A percentile compares a stretch with the other conserved stretches of the same genome.
Evolutionary conservation across 345 rosid species (phyloP).

Genomic region (Anacardium occidentale): DNA sequence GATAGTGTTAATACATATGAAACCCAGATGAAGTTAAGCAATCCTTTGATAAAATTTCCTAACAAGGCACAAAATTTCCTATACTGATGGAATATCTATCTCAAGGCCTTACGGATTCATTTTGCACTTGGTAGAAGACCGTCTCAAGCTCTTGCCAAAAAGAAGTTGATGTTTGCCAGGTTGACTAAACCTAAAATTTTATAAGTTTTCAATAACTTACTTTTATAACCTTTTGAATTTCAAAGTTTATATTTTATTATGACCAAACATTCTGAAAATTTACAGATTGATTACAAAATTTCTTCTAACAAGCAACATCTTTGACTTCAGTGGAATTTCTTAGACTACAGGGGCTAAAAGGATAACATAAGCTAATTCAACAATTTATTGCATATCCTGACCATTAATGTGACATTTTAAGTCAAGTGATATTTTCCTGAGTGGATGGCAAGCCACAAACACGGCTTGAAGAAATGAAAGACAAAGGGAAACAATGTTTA

Average conservation of each 20-base stretch:
- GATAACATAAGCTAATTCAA: too few species aligned
- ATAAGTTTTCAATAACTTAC: not conserved
- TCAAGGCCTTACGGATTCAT: not conserved
- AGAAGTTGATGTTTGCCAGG: not conserved
- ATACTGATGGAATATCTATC: not conserved
- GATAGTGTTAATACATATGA: not conserved
- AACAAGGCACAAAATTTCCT: not conserved
- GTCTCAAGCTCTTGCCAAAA: not conserved
- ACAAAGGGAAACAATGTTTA: not conserved
- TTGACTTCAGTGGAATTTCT: not conserved
- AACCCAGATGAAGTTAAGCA: not conserved
- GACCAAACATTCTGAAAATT: not conserved
- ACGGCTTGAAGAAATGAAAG: not conserved
- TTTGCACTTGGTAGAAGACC: not conserved
- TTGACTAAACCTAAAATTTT: not conserved
- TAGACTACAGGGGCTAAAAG: not conserved
- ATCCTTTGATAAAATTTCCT: not conserved
- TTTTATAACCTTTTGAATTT: not conserved
- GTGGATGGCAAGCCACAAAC: conserved; percentile 7
- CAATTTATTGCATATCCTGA: not conserved
- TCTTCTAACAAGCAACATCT: not conserved
- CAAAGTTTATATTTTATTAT: not conserved
- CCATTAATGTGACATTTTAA: not conserved
- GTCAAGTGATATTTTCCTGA: not conserved
- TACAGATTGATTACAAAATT: not conserved